phyloP scores from a whole-genome alignment of 352 stramenopile genomes.

The Halophytophthora batemanensis region DNA sequence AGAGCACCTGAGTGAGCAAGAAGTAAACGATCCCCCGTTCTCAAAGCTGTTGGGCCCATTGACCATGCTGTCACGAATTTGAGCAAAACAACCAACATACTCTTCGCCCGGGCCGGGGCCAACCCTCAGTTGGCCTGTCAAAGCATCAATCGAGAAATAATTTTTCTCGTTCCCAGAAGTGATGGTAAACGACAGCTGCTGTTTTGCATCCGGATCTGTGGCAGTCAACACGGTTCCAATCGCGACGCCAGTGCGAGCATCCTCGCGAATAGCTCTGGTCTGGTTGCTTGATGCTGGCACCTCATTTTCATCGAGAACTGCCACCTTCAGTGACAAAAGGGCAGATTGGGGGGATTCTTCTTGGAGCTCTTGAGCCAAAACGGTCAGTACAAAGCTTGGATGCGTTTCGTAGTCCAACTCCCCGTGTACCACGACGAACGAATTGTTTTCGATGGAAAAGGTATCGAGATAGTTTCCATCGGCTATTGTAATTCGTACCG shows the following conservation, averaged over 20 bases:
- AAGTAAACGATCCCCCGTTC: constrained; percentile 3
- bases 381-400: constrained; percentile 9
- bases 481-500: constrained; percentile 12
- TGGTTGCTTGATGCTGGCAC: constrained; percentile 18
- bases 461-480: constrained; percentile 12
- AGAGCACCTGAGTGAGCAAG: constrained; percentile 16
- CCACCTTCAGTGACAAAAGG: constrained; percentile 9
- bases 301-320: constrained; percentile 25
- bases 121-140: constrained; percentile 19
- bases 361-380: constrained; percentile 12
- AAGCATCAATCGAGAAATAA: constrained; percentile 12
- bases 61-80: constrained; percentile 6
- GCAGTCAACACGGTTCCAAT: constrained; percentile 12
- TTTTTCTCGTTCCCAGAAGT: constrained; percentile 14
- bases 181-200: constrained; percentile 19
- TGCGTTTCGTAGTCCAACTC: constrained; percentile 23
- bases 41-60: background rate
- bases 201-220: constrained; percentile 14
- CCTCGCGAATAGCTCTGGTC: constrained; percentile 17
- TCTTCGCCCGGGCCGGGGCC: constrained; percentile 2
- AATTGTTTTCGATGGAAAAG: constrained; percentile 16
- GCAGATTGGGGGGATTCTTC: constrained; percentile 8
- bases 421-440: constrained; percentile 3
- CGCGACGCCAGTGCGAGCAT: constrained; percentile 11
- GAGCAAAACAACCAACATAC: constrained; percentile 19